Base-by-base conservation (phyloP, 2,329 filamentous ascomycete genomes). In the Exophiala bonariae region DNA sequence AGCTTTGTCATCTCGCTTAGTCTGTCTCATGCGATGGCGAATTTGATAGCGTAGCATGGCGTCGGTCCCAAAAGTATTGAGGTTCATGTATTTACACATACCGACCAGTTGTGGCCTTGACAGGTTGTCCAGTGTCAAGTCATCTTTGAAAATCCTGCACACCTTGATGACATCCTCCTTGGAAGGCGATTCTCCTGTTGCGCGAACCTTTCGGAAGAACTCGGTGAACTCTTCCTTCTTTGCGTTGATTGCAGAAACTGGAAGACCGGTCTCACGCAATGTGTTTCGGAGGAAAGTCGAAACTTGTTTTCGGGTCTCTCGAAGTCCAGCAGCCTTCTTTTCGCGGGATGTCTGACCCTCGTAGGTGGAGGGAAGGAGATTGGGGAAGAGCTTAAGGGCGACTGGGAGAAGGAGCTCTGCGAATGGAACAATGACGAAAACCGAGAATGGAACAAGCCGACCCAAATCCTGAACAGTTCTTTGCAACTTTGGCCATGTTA, bases 111-210 rank as follows among this genome's bases (percentile, higher is more conserved):
- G 93, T 13, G 93, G 93, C 54, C 93, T 82, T 14, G 91, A 96
- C 57, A 99, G 75, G 72, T 99, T 99, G 81, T 99, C 93, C 23
- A 99, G 79, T 0, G 93, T 99, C 61, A 99, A 67, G 68, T 99
- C 93, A 66, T 99, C 93, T 69, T 93, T 95, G 82, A 99, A 99
- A 56, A 95, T 87, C 78, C 96, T 95, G 83, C 93, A 97, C 55
- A 99, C 92, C 72, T 93, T 96, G 77, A 99, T 95, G 55, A 99
- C 89, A 65, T 99, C 93, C 57, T 91, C 81, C 44, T 84, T 81
- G 3, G 88, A 93, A 1, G 93, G 93, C 36, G 86, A 79, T 74
- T 97, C 92, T 55, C 92, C 93, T 1, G 92, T 96, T 14, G 89
- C 84, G 44, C 93, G 80, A 54, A 97, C 82, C 76, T 99, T 99